Conservation (phyloP, 2,329 filamentous ascomycete species). For the Xylaria sp. region DNA sequence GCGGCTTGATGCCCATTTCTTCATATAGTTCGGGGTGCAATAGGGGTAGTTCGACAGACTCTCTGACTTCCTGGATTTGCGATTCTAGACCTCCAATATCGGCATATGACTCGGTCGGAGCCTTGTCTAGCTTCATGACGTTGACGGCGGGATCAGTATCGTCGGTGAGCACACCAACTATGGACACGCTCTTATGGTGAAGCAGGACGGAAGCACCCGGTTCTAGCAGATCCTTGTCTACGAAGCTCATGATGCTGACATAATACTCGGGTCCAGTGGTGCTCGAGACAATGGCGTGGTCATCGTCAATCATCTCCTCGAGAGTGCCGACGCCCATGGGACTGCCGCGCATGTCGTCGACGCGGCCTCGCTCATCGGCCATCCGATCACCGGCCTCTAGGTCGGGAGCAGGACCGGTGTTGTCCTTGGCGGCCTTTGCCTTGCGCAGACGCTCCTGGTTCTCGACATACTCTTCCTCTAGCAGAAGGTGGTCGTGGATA, state of each 20-base stretch:
- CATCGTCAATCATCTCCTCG: conserved; percentile 98
- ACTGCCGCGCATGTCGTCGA: conserved; percentile 98
- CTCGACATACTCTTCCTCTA: conserved; percentile 99
- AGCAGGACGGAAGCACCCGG: conserved; percentile 94
- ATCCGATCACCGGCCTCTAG: conserved; percentile 84
- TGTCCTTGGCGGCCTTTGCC: conserved; percentile 83
- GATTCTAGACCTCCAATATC: conserved; percentile 96
- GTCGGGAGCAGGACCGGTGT: conserved; percentile 72
- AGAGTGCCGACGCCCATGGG: conserved; percentile 98
- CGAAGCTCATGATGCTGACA: conserved; percentile 99
- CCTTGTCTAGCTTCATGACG: conserved; percentile 99
- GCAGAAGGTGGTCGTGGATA: conserved; percentile 94
- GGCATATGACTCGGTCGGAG: conserved; percentile 96
- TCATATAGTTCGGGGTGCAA: conserved; percentile 98
- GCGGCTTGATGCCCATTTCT: conserved; percentile 99
- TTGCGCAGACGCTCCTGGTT: conserved; percentile 97
- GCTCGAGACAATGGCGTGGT: conserved; percentile 97
- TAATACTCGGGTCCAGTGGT: conserved; percentile 99
- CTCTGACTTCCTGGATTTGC: conserved; percentile 97
- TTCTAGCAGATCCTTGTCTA: conserved; percentile 97
- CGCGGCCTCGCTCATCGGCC: conserved; percentile 92
- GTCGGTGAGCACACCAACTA: conserved; percentile 96
- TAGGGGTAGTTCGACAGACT: conserved; percentile 94
- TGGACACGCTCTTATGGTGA: conserved; percentile 97
- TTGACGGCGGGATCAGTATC: conserved; percentile 95